Evolutionary conservation across 805 yeast genomes (phyloP).

Genomic region (Suhomyces emberorum): DNA sequence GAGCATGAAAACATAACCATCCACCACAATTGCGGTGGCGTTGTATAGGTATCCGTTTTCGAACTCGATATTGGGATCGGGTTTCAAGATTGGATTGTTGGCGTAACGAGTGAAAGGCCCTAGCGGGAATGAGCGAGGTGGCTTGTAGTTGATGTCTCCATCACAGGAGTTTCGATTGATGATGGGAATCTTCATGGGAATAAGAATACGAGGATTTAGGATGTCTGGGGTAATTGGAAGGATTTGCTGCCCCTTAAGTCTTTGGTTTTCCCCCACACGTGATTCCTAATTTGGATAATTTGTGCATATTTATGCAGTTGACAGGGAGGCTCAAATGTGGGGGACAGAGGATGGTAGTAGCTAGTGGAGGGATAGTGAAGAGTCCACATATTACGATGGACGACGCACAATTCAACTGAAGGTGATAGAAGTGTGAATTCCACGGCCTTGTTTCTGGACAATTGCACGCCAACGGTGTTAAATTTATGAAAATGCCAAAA

Average conservation of each 20-base stretch:
- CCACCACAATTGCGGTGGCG: conserved; percentile 42
- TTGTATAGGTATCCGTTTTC: conserved; percentile 40
- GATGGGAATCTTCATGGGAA: conserved; percentile 17
- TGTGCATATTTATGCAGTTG: too few species aligned
- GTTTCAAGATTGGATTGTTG: conserved; percentile 37
- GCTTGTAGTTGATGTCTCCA: conserved; percentile 30
- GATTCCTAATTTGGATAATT: too few species aligned
- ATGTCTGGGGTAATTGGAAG: neutral
- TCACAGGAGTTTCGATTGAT: conserved; percentile 23
- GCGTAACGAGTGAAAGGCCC: conserved; percentile 38
- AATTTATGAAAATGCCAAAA: too few species aligned
- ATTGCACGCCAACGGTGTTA: too few species aligned
- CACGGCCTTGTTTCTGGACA: too few species aligned
- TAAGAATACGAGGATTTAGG: neutral
- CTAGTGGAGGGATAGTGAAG: too few species aligned
- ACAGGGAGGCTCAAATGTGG: too few species aligned
- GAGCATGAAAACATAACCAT: conserved; percentile 32
- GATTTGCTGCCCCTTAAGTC: neutral
- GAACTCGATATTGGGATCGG: conserved; percentile 35
- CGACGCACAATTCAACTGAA: too few species aligned
- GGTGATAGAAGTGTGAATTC: too few species aligned
- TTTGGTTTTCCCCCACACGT: too few species aligned
- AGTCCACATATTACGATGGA: too few species aligned
- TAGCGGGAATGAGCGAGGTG: conserved; percentile 37
- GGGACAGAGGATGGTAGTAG: too few species aligned